Conservation (phyloP, 2,329 filamentous ascomycete species). For the Sarocladiaceae sp. region DNA sequence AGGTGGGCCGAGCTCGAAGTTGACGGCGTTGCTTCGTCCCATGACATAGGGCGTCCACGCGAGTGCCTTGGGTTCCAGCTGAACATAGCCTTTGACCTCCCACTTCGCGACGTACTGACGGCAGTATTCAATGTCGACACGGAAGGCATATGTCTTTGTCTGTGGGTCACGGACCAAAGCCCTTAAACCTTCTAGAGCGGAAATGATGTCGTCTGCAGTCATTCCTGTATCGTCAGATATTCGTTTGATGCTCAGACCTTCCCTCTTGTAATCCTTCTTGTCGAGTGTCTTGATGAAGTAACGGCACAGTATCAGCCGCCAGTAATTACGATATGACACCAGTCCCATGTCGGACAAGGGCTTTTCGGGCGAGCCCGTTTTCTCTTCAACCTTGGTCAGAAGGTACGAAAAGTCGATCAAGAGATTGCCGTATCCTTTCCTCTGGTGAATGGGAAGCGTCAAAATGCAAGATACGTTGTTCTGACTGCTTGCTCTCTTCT, state of each 20-base stretch:
- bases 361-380: constrained; percentile 94
- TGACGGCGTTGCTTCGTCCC: constrained; percentile 75
- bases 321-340: constrained; percentile 96
- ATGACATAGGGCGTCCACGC: constrained; percentile 98
- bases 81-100: constrained; percentile 82
- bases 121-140: constrained; percentile 81
- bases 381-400: constrained; percentile 83
- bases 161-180: constrained; percentile 85
- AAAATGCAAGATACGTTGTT: constrained; percentile 98
- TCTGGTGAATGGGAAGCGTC: constrained; percentile 90
- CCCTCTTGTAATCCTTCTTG: constrained; percentile 25
- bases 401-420: constrained; percentile 98
- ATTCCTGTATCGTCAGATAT: constrained; percentile 90
- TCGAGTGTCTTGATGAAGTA: constrained; percentile 57
- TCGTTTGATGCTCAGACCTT: constrained; percentile 53
- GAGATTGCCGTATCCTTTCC: constrained; percentile 93
- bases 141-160: constrained; percentile 82
- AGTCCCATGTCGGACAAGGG: constrained; percentile 96
- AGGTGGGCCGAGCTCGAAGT: constrained; percentile 75
- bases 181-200: constrained; percentile 81
- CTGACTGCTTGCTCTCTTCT: constrained; percentile 87
- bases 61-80: constrained; percentile 70
- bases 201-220: constrained; percentile 93
- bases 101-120: constrained; percentile 82
- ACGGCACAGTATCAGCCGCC: constrained; percentile 82